Evolutionary conservation across 495 filamentous ascomycete species (phyloP).

Genomic region (Delitschia confertaspora): DNA sequence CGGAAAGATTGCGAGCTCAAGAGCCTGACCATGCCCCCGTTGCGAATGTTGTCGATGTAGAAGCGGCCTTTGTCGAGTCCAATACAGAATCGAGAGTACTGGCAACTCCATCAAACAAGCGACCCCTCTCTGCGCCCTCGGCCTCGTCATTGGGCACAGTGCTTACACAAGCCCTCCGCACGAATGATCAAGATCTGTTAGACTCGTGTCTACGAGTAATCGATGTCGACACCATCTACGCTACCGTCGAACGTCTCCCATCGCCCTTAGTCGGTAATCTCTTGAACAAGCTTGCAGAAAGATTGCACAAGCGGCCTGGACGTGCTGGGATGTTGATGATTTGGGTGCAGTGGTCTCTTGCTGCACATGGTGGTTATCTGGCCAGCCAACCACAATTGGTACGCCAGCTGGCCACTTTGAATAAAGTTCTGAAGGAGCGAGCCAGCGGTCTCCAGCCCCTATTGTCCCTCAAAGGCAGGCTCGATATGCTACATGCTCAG

Average conservation of each 20-base stretch:
- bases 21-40: slow-evolving; percentile 43
- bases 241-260: slow-evolving; percentile 82
- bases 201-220: slow-evolving; percentile 81
- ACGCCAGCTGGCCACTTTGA: slow-evolving; percentile 63
- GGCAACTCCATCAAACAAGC: slow-evolving; percentile 31
- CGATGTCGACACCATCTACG: slow-evolving; percentile 64
- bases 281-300: slow-evolving; percentile 74
- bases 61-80: slow-evolving; percentile 46
- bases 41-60: slow-evolving; percentile 56
- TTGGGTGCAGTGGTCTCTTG: slow-evolving; percentile 94
- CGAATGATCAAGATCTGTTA: slow-evolving; percentile 77
- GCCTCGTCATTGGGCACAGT: slow-evolving; percentile 79
- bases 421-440: slow-evolving; percentile 76
- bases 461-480: slow-evolving; percentile 80
- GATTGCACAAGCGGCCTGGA: slow-evolving; percentile 78
- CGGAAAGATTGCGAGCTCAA: slow-evolving; percentile 70
- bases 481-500: slow-evolving; percentile 85
- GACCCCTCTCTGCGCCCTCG: slow-evolving; percentile 40
- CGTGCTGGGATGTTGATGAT: slow-evolving; percentile 84
- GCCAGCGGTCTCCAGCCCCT: slow-evolving; percentile 73
- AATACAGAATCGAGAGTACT: slow-evolving; percentile 30
- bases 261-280: slow-evolving; percentile 69
- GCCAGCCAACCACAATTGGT: slow-evolving; percentile 72
- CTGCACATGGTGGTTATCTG: slow-evolving; percentile 86
- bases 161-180: slow-evolving; percentile 83